Evolutionary conservation across 768 basidiomycete species (phyloP), one percentile per base, ranked within the genome.

Genomic region (Xanthoconium stramineum): DNA sequence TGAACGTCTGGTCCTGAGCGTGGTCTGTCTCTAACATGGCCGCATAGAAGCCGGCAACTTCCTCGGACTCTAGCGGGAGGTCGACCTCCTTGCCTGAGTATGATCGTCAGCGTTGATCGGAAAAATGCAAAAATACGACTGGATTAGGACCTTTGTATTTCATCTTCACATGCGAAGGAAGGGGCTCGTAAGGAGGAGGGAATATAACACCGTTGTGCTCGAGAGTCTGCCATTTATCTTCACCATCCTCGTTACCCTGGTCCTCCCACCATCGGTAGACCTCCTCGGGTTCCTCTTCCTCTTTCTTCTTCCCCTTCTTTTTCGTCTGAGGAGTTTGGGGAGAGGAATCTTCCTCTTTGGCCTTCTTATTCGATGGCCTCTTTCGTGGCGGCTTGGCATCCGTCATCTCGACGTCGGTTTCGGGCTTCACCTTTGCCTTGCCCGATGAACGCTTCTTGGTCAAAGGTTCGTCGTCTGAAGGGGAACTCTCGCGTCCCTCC

Each of bases 31-130:
- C 94, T 37, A 98, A 67, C 79, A 98, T 83, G 19, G 94, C 91
- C 36, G 78, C 97, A 65, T 95, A 99, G 74, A 99, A 99, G 9
- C 90, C 89, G 30, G 97, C 96, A 45, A 98, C 96, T 72, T 99
- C 97, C 74, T 99, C 97, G 8, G 95, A 80, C 58, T 88, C 92
- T 13, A 81, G 84, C 20, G 93, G 84, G 35, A 99, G 84, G 64
- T 86, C 79, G 30, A 98, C 80, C 12, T 78, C 69, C 72, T 88
- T 84, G 60, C 93, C 96, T 97, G 62, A 38, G 63, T 33, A 32
- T 38, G 52, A 52, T 47, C 12, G 57, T 72, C 56, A 71, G 60
- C 47, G 33, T 51, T 48, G 37, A 28, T 43, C 35, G 39, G 14
- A 47, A 49, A 51, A 54, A 39, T 36, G 46, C 47, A 53, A 56